Percentiles rank a stretch among this genome's conserved stretches.
Evolutionary conservation across 2,329 filamentous ascomycete genomes (phyloP).

Genomic region (Cercospora zeina): DNA sequence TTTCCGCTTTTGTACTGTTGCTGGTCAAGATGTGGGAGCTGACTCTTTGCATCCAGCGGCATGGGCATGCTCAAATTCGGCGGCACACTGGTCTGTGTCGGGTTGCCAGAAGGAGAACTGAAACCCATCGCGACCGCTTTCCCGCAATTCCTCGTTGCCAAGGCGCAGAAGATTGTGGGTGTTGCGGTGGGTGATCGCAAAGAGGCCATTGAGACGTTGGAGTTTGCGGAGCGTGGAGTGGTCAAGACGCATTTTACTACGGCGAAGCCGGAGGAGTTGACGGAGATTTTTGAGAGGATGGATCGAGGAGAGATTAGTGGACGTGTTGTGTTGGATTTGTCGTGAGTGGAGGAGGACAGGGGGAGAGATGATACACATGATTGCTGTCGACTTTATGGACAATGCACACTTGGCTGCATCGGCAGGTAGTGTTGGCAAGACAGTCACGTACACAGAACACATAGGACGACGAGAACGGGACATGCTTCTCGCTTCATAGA

Average conservation of each 20-base stretch:
- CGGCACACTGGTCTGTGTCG: conserved; percentile 49
- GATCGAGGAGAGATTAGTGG: conserved; percentile 48
- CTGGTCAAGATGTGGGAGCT: background rate
- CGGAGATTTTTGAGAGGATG: conserved; percentile 51
- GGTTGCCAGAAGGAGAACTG: conserved; percentile 51
- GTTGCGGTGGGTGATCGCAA: conserved; percentile 50
- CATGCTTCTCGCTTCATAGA: background rate
- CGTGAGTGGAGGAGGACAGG: background rate
- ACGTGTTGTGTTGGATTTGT: conserved; percentile 51
- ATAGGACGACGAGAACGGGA: background rate
- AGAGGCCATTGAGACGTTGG: conserved; percentile 53
- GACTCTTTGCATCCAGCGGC: conserved; percentile 25
- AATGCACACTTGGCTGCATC: background rate
- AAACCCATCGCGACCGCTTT: conserved; percentile 47
- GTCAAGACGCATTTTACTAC: conserved; percentile 52
- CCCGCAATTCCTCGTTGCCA: conserved; percentile 46
- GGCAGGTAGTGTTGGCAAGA: background rate
- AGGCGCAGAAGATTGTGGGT: conserved; percentile 48
- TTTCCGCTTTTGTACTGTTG: too few species aligned
- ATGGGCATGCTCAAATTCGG: conserved; percentile 45
- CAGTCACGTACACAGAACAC: background rate
- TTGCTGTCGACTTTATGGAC: background rate
- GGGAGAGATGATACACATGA: background rate
- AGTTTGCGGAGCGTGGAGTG: conserved; percentile 48
- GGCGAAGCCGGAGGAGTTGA: conserved; percentile 52